Evolutionary conservation across 1,284 basidiomycete species (phyloP).

Genomic region (Sanghuangporus weigelae): DNA sequence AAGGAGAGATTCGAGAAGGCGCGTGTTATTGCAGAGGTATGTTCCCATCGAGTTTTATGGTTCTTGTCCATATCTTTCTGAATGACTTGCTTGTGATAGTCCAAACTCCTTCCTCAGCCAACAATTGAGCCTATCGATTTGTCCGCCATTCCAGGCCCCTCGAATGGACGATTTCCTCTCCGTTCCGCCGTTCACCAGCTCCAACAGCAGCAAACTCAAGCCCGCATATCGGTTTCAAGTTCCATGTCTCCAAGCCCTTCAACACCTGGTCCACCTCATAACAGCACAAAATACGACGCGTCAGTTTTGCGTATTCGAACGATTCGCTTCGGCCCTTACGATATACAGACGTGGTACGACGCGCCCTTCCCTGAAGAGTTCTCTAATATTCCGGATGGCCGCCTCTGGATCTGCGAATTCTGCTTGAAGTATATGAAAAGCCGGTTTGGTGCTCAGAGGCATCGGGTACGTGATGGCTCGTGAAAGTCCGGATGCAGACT

Average conservation of each 20-base stretch:
- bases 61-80: background rate
- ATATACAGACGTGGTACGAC: slow-evolving; percentile 98
- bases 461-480: slow-evolving; percentile 59
- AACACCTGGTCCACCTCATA: slow-evolving; percentile 35
- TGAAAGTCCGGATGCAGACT: background rate
- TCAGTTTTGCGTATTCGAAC: slow-evolving; percentile 66
- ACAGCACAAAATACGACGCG: slow-evolving; percentile 23
- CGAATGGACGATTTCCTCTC: slow-evolving; percentile 47
- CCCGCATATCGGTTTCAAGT: slow-evolving; percentile 21
- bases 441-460: slow-evolving; percentile 81
- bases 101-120: slow-evolving; percentile 41
- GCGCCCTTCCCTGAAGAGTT: slow-evolving; percentile 99
- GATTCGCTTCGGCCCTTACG: slow-evolving; percentile 91
- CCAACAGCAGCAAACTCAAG: slow-evolving; percentile 21
- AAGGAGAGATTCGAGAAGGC: slow-evolving; percentile 75
- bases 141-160: slow-evolving; percentile 41
- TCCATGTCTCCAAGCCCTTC: slow-evolving; percentile 27
- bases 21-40: slow-evolving; percentile 65
- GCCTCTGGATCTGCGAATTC: slow-evolving; percentile 96
- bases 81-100: slow-evolving; percentile 31
- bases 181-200: slow-evolving; percentile 46
- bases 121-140: slow-evolving; percentile 35
- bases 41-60: slow-evolving; percentile 18
- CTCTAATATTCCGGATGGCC: slow-evolving; percentile 86
- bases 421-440: slow-evolving; percentile 99